Conservation (phyloP, 2,329 filamentous ascomycete species). For the Scytalidium lignicola region DNA sequence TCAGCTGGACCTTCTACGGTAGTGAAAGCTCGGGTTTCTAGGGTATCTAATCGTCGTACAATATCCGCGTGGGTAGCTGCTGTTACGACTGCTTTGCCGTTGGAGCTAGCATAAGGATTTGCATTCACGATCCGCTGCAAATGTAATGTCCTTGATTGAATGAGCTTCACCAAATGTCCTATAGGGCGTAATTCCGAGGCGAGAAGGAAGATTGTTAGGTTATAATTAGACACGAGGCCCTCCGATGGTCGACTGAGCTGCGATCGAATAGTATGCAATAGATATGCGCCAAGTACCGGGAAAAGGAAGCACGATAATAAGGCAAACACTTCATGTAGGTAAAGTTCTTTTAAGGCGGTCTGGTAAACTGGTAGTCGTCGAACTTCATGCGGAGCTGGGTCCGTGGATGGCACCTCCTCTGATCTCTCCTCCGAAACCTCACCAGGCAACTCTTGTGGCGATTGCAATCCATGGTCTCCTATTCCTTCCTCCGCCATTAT, state of each 20-base stretch:
- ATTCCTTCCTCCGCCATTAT: conserved; percentile 39
- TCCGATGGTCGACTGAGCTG: conserved; percentile 81
- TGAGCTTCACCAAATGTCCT: conserved; percentile 74
- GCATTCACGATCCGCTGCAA: conserved; percentile 68
- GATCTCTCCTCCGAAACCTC: conserved; percentile 21
- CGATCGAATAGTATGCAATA: conserved; percentile 74
- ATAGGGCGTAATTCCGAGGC: conserved; percentile 81
- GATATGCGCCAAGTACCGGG: conserved; percentile 73
- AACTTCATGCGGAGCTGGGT: conserved; percentile 11
- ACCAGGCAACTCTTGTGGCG: conserved; percentile 20
- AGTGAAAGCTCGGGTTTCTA: conserved; percentile 56
- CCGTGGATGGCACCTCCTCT: background rate
- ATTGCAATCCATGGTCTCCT: conserved; percentile 30
- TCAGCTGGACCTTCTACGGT: conserved; percentile 24
- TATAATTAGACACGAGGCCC: conserved; percentile 86
- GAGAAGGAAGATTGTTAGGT: conserved; percentile 83
- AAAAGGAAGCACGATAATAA: conserved; percentile 74
- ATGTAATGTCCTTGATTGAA: conserved; percentile 73
- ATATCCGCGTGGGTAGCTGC: conserved; percentile 49
- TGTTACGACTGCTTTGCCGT: conserved; percentile 4
- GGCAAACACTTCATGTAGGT: conserved; percentile 68
- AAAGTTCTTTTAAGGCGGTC: conserved; percentile 57
- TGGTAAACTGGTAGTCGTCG: conserved; percentile 20
- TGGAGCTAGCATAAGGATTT: conserved; percentile 39
- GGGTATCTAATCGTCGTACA: conserved; percentile 58